Base-by-base conservation (phyloP, 139 green algal genomes). In the Dunaliella sp. region DNA sequence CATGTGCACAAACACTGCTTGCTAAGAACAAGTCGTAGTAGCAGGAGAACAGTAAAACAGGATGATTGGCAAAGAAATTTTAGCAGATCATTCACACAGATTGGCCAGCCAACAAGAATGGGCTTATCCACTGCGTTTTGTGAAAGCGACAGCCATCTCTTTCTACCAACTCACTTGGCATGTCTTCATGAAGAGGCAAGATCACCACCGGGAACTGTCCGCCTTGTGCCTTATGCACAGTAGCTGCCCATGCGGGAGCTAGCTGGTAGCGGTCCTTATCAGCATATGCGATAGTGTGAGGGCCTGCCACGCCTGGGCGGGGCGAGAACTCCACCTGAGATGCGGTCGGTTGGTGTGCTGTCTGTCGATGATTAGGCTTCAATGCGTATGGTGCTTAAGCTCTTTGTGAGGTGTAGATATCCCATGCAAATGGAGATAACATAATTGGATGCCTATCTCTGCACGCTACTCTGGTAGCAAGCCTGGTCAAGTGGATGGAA, bases 181-280 rank as follows among this genome's bases (percentile, higher is more conserved):
- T 65, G 30, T 88, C 85, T n/a, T 80, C 32, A 24, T 89, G 84
- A 38, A 98, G 88, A 0, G 87, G 86, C 81, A 98, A 83, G 26
- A 98, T 85, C 38, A 98, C 95, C 0, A 91, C 89, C 16, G 85
- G 85, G 80, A 92, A 95, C 88, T 98, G 95, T n/a, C 93, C 92
- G 32, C 95, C 95, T 87, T 98, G 95, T 31, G 95, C 92, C 91
- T 98, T 98, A 90, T 98, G 95, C 77, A 98, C 91, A 0, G 95
- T 98, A 30, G 92, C 93, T 1, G 95, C 95, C 90, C 94, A 98
- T 0, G 93, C 94, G 76, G 94, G 86, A 80, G 94, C 86, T 73
- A 97, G 86, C 77, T 93, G 82, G 3, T 36, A 35, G 37, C 85
- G 22, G 36, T 89, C 89, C 1, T 84, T 59, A 1, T 79, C 81